These are phyloP conservation scores for Dictyostelium brefeldianum DNA, from an alignment of 78 protist genomes.

Conservation along the genomic window DNA sequence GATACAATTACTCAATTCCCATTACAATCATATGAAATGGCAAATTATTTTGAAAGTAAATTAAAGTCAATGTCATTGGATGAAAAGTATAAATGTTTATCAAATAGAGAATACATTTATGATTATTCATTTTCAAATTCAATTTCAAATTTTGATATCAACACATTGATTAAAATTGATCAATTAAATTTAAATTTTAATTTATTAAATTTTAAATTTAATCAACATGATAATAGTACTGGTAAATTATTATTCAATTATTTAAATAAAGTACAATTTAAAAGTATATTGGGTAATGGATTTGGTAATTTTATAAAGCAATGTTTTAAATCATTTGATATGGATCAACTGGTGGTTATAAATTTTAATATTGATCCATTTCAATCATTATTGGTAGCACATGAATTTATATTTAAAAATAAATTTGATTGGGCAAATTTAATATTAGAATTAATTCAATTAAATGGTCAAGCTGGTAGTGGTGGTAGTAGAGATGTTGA, in stretches of 20 bases:
- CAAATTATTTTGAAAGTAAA: neutral
- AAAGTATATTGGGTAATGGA: neutral
- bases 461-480: neutral
- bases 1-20: neutral
- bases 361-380: slow-evolving; percentile 1
- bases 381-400: neutral
- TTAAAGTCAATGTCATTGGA: neutral
- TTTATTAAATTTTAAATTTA: neutral
- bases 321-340: too few relatives aligned
- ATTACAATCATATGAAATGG: neutral
- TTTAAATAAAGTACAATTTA: neutral
- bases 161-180: neutral
- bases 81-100: neutral
- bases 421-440: neutral
- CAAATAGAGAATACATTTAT: neutral
- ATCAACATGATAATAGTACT: too few relatives aligned
- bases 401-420: neutral
- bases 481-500: too few relatives aligned
- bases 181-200: neutral
- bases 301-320: neutral
- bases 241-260: too few relatives aligned
- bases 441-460: neutral
- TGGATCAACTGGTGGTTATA: neutral
- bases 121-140: neutral
- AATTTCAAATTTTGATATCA: neutral